Conservation (phyloP, 2,329 filamentous ascomycete species). For the Aciculosporium take region DNA sequence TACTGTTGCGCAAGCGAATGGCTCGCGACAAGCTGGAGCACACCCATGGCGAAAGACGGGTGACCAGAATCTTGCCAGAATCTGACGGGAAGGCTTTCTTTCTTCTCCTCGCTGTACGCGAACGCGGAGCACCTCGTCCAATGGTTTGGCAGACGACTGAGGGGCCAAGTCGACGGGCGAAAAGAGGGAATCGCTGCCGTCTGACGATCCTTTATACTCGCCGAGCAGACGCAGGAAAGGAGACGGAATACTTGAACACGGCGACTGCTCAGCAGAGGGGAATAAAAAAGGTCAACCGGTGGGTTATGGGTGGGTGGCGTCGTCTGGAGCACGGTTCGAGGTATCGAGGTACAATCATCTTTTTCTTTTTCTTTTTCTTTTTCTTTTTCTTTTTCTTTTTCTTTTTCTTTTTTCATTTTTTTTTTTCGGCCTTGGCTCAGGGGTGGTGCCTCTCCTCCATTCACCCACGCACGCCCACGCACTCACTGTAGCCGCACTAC, state of each 20-base stretch:
- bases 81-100: background rate
- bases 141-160: background rate
- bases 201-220: background rate
- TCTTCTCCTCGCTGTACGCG: too few relatives aligned
- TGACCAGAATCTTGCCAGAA: background rate
- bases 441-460: too few relatives aligned
- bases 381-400: background rate
- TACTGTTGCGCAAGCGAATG: slow-evolving; percentile 36
- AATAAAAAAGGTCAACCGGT: background rate
- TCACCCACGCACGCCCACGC: too few relatives aligned
- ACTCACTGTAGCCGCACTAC: too few relatives aligned
- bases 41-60: slow-evolving; percentile 31
- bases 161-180: background rate
- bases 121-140: too few relatives aligned
- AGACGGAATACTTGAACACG: background rate
- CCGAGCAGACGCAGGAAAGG: background rate
- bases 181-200: background rate
- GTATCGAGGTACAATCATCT: too few relatives aligned
- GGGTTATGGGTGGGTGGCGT: background rate
- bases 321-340: too few relatives aligned
- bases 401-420: background rate
- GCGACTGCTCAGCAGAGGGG: too few relatives aligned
- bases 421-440: background rate
- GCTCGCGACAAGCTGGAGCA: slow-evolving; percentile 37
- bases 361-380: background rate